phyloP scores from a whole-genome alignment of 345 rosid genomes.

The Zanthoxylum bungeanum region DNA sequence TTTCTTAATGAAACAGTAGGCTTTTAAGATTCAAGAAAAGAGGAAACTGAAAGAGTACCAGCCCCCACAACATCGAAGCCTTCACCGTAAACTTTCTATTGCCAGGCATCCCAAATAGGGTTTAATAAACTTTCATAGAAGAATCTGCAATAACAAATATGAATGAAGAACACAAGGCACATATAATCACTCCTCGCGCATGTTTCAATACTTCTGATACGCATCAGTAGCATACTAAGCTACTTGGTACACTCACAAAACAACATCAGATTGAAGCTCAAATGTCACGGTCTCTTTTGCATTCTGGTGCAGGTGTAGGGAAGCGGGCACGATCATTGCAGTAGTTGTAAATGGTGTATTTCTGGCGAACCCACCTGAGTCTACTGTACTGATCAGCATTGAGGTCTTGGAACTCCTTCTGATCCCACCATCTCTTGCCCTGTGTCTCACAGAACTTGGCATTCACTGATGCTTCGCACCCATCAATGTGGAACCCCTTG shows the following conservation, averaged over 20 bases:
- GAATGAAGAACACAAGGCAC: too few relatives aligned
- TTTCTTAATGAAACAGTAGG: not conserved
- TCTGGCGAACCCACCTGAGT: conserved; percentile 62
- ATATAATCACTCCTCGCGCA: too few relatives aligned
- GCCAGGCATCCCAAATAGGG: not conserved
- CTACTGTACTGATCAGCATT: conserved; percentile 50
- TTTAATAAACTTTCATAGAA: not conserved
- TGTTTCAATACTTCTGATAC: too few relatives aligned
- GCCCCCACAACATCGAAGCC: not conserved
- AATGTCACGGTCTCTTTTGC: conserved; percentile 56
- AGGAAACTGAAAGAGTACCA: not conserved
- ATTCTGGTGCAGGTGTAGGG: conserved; percentile 56
- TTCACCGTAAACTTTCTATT: not conserved
- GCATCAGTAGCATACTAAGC: too few relatives aligned
- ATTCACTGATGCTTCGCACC: conserved; percentile 69
- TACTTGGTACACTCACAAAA: not conserved
- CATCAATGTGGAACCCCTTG: conserved; percentile 75
- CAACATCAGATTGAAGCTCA: conserved; percentile 11
- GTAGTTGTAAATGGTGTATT: conserved; percentile 70
- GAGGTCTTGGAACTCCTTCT: conserved; percentile 66
- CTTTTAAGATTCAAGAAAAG: not conserved
- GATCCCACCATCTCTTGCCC: conserved; percentile 89
- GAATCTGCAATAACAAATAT: too few relatives aligned
- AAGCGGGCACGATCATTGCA: conserved; percentile 55
- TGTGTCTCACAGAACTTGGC: conserved; percentile 70